Evolutionary conservation across 495 filamentous ascomycete genomes (phyloP), one percentile per base, ranked within the genome.

Genomic region (Aspergillus homomorphus): DNA sequence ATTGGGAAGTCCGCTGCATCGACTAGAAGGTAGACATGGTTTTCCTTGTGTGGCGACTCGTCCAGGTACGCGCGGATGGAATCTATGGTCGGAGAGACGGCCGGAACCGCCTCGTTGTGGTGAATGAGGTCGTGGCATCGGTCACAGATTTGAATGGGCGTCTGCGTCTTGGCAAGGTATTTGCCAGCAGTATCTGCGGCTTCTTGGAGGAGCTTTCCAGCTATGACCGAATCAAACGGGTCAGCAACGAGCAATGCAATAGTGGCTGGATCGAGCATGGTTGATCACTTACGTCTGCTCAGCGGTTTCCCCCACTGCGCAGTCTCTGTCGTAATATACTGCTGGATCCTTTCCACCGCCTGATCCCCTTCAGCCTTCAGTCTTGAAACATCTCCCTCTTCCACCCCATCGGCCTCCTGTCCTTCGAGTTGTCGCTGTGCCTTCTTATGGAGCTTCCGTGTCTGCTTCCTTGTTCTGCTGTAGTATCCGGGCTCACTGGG

Each of bases 1-100:
- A 99, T 86, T 20, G 94, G 94, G 61, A 99, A 96, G 68, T 99
- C 94, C 16, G 92, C 95, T 4, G 94, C 94, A 66, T 99, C 94
- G n/a, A 98, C 66, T n/a, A 99, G 80, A 70, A 97, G 92, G 69
- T 97, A 99, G 54, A 99, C 83, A 63, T 96, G 92, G 67, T 98
- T 98, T 61, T 87, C 76, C 65, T 87, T 90, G 69, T 94, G 82
- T 1, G 91, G 91, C 0, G 93, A 92, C 61, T 93, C 89, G 19
- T 84, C 78, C 22, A 99, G 86, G n/a, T 88, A 95, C 23, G 88
- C 84, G 24, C 83, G 79, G 24, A 99, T 84, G 0, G 90, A 85
- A 20, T 89, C 76, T 50, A 96, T 76, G 7, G 87, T 82, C 0
- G 94, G 94, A 63, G 96, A 89, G 23, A 80, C 71, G 42, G 92